Base-by-base conservation (phyloP, 441 rosid species). In the Dalechampia spathulata region DNA sequence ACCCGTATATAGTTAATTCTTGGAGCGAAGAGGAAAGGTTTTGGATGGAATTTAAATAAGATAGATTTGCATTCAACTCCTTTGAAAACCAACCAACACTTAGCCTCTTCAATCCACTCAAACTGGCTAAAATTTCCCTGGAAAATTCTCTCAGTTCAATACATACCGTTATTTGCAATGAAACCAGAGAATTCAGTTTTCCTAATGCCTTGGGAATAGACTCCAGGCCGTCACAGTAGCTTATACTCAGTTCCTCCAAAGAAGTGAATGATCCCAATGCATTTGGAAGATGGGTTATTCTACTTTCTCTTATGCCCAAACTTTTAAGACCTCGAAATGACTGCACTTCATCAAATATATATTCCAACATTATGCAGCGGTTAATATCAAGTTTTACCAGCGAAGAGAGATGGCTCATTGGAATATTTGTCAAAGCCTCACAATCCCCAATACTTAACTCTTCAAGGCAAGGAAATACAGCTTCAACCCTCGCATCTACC, bases 381-480 rank as follows among this genome's bases (percentile, higher is more conserved):
- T 32, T 2, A n/a, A 68, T 52, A 17, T 17, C 15, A 17, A 68
- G 34, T 20, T 32, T 15, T 15, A 16, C 37, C 10, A 68, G 72
- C 14, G 67, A 28, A 1, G 55, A 39, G 27, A 46, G 12, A 26
- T 47, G 34, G 12, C 32, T 21, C 11, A 36, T 13, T n/a, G 66
- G 62, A 16, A 62, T 25, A 30, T 42, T 47, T 15, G 25, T 40
- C 34, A 57, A 28, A 10, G 1, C 26, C 4, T n/a, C 14, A 40
- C 67, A 62, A 0, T 5, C 2, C 4, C 2, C 1, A 40, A 68
- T 52, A 1, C 22, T 7, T 41, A 73, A 51, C 9, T 49, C 49
- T 48, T 52, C 47, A 3, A 72, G 68, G 39, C 17, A 17, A 57
- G 77, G 77, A 45, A 71, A 71, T 43, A 49, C 42, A 39, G 48